Evolutionary conservation across 495 filamentous ascomycete species (phyloP), one percentile per base, ranked within the genome.

Genomic region (Immersiella caudata): DNA sequence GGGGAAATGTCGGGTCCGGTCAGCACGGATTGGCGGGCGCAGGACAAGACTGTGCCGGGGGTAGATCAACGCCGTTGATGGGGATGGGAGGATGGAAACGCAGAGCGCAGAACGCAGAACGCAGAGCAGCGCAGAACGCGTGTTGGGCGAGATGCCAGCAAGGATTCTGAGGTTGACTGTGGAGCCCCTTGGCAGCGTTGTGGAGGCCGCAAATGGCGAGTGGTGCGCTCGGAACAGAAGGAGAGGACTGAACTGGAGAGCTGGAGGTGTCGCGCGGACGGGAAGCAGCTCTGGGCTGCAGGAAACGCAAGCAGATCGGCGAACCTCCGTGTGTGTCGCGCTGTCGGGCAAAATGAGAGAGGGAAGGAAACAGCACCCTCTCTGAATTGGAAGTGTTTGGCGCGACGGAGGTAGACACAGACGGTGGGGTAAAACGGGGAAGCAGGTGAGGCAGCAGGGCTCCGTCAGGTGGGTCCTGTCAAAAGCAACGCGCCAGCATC

Each of bases 81-180:
- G 51, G 67, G 52, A 6, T 4, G 40, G 46, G 24, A 24, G 29
- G 35, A n/a, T 49, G 35, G 29, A 62, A 35, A 49, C 29, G 29
- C 64, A 62, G 62, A 58, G 61, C 65, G 51, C 62, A 40, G 25
- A 52, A 49, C 20, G 29, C 62, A 56, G 62, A 57, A 65, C 25
- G 26, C 35, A 49, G 60, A 63, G 55, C 63, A 52, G 51, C 51
- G 55, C 33, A 22, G 29, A 27, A 27, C 26, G 69, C 67, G 69
- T 71, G 66, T 73, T 60, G 67, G 66, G 66, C 60, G 54, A 71
- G 56, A 52, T 58, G 68, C 65, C 71, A n/a, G 65, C 73, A 68
- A 70, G 71, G 68, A 71, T 75, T 72, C 67, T 46, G 71, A 70
- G 64, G 68, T 71, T 68, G 66, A 69, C 49, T 68, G 73, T 73